Conservation (phyloP, 768 basidiomycete species). For the Epithele typhae region DNA sequence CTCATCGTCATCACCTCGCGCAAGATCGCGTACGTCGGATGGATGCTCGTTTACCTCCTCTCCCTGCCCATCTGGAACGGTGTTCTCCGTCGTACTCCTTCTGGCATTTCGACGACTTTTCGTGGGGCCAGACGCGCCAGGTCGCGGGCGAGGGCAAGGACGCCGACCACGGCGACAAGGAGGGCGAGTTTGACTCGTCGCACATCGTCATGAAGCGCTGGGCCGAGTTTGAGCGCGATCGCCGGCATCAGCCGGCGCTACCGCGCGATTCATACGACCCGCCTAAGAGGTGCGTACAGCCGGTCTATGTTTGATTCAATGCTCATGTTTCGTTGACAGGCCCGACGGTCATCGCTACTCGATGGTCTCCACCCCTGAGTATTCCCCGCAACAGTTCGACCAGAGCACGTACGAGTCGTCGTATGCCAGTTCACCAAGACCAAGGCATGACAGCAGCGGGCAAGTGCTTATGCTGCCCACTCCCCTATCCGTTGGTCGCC, state of each 20-base stretch:
- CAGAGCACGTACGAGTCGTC: constrained; percentile 60
- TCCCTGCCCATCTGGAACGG: constrained; percentile 98
- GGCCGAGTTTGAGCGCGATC: constrained; percentile 96
- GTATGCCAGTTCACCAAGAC: constrained; percentile 38
- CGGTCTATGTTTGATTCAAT: no score
- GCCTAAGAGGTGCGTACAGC: no score
- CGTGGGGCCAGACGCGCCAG: constrained; percentile 93
- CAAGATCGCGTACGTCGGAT: constrained; percentile 91
- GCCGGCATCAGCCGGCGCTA: constrained; percentile 57
- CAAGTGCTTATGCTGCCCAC: constrained; percentile 72
- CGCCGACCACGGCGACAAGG: constrained; percentile 81
- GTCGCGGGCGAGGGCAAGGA: constrained; percentile 63
- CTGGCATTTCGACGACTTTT: constrained; percentile 99
- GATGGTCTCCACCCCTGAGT: constrained; percentile 70
- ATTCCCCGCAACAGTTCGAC: constrained; percentile 48
- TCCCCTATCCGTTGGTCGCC: constrained; percentile 60
- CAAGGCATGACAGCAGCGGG: constrained; percentile 60
- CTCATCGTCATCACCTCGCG: constrained; percentile 95
- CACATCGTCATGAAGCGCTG: constrained; percentile 99
- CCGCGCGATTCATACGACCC: neutral
- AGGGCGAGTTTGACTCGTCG: constrained; percentile 94
- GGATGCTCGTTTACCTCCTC: constrained; percentile 93
- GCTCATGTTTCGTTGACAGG: constrained; percentile 12
- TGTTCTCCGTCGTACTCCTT: constrained; percentile 94
- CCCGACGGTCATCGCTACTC: constrained; percentile 59